These are phyloP conservation scores for Meripilus lineatus DNA, from an alignment of 1,284 basidiomycete species.

Conservation along the genomic window DNA sequence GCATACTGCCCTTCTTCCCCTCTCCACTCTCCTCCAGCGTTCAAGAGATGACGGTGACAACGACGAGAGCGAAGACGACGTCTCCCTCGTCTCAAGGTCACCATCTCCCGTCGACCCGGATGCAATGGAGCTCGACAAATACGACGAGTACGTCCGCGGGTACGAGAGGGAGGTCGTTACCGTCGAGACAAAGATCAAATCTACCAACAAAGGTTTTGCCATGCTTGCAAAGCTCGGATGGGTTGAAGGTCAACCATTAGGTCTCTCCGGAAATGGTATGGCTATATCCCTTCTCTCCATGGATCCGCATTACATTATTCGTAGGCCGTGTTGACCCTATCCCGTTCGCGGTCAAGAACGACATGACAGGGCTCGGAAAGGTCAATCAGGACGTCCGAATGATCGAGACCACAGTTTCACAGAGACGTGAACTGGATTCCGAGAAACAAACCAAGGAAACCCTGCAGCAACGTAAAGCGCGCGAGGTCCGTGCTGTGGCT, in stretches of 20 bases:
- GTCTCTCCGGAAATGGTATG: conserved; percentile 69
- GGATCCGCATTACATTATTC: neutral
- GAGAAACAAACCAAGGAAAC: conserved; percentile 76
- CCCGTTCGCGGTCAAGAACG: conserved; percentile 73
- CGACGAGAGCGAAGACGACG: conserved; percentile 46
- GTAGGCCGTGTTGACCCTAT: conserved; percentile 75
- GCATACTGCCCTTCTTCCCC: conserved; percentile 25
- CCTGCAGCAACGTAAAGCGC: conserved; percentile 61
- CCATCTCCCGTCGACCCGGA: conserved; percentile 49
- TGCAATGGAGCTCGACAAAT: conserved; percentile 58
- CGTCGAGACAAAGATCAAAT: conserved; percentile 72
- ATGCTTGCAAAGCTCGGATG: conserved; percentile 79
- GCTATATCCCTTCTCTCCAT: conserved; percentile 1
- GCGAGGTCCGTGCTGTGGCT: conserved; percentile 51
- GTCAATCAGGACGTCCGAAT: conserved; percentile 69
- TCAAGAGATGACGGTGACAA: conserved; percentile 36
- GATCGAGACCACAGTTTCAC: conserved; percentile 78
- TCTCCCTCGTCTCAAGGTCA: conserved; percentile 67
- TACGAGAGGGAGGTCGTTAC: conserved; percentile 57
- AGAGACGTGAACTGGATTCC: conserved; percentile 71
- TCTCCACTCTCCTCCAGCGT: conserved; percentile 50
- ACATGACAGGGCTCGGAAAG: conserved; percentile 75
- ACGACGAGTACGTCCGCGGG: conserved; percentile 58
- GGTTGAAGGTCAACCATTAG: conserved; percentile 72
- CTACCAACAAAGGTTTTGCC: conserved; percentile 72